These are phyloP conservation scores for Kodamaea alishanica DNA, from an alignment of 1,139 yeast genomes.

Conservation along the genomic window DNA sequence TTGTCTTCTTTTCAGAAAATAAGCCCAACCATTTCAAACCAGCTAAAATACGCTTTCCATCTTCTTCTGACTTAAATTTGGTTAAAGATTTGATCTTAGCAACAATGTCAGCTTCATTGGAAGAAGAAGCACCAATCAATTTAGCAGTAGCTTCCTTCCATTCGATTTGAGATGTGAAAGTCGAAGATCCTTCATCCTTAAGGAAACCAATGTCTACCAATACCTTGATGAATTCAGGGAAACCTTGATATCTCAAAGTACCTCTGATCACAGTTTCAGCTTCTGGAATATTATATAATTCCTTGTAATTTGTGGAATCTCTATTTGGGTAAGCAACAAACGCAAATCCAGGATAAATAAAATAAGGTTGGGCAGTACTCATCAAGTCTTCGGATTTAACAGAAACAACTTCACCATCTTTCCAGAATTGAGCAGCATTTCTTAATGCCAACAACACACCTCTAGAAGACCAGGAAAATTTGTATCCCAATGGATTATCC, in stretches of 20 bases:
- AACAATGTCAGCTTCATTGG: conserved; percentile 66
- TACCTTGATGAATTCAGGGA: conserved; percentile 96
- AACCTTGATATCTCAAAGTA: conserved; percentile 95
- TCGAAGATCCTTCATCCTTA: conserved; percentile 64
- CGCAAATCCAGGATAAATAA: conserved; percentile 92
- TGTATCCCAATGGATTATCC: conserved; percentile 96
- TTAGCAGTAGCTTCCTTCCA: conserved; percentile 89
- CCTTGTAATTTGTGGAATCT: conserved; percentile 92
- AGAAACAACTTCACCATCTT: conserved; percentile 77
- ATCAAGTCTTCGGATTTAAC: conserved; percentile 87
- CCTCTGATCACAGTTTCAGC: conserved; percentile 97
- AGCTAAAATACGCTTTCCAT: conserved; percentile 78
- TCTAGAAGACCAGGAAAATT: conserved; percentile 98
- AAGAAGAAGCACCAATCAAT: conserved; percentile 70
- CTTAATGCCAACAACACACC: conserved; percentile 95
- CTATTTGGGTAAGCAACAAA: conserved; percentile 97
- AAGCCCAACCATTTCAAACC: conserved; percentile 95
- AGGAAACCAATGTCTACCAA: conserved; percentile 92
- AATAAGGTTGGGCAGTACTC: conserved; percentile 94
- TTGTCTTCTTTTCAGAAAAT: conserved; percentile 70
- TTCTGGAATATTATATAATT: conserved; percentile 90
- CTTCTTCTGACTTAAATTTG: conserved; percentile 74
- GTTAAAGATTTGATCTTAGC: conserved; percentile 76
- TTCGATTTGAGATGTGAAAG: conserved; percentile 55
- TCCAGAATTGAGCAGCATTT: conserved; percentile 86